Base-by-base conservation (phyloP, 1,284 basidiomycete genomes). In the Austropuccinia psidii region DNA sequence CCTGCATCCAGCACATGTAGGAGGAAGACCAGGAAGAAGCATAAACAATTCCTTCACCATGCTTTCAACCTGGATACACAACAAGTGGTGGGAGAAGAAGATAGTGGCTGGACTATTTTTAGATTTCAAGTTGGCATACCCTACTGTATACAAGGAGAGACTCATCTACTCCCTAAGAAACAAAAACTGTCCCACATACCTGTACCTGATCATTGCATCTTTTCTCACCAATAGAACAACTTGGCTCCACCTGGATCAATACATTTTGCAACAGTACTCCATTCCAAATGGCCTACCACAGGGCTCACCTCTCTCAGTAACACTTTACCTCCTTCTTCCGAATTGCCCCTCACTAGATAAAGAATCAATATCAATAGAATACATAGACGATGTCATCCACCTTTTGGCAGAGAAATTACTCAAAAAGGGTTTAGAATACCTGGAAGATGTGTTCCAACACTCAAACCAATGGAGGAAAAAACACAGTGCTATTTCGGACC, bases 381-480 rank as follows among this genome's bases (percentile, higher is more conserved):
- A 54, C 50, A 54, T 68, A 21, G 66, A 68, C 21, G 52, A 68
- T 55, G 50, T 68, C 9, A 39, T 52, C 9, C 52, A 68, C 21
- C 50, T 68, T 3, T n/a, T 45, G 3, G 66, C 66, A 55, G 50
- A 52, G 19, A 17, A 52, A 29, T 15, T 33, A 8, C 21, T 54
- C 3, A 33, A 66, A 17, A 29, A 29, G 15, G 47, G 31, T 24
- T n/a, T 66, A 13, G 17, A 24, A 21, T 27, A 37, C n/a, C 21
- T 55, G 27, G 19, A n/a, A 24, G 17, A 55, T 13, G 66, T 29
- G n/a, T 27, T 27, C 5, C 13, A 39, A n/a, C 33, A 21, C 9
- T 54, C 50, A 24, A 21, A 41, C 35, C 19, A 9, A 41, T 57
- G 66, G 50, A 52, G 52, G 24, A 21, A 57, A n/a, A 35, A 29